A percentile compares a stretch with the other conserved stretches of the same genome.
Conservation (phyloP, 2,329 filamentous ascomycete genomes). For the Alternaria hordeiaustralica region DNA sequence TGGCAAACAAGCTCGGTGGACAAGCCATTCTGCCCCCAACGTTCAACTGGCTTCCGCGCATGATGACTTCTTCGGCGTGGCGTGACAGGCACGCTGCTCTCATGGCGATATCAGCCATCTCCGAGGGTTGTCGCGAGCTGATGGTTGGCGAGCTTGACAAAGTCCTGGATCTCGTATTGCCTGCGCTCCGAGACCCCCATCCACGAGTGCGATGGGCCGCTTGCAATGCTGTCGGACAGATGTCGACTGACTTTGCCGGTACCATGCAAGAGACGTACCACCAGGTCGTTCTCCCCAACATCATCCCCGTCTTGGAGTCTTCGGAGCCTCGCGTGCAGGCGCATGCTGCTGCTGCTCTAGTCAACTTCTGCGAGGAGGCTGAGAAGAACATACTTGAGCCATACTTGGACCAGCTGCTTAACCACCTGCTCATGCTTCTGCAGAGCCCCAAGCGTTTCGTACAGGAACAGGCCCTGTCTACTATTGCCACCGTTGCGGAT, state of each 20-base stretch:
- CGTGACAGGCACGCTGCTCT: slow-evolving; percentile 93
- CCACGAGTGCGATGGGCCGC: slow-evolving; percentile 96
- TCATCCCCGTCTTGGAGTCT: slow-evolving; percentile 90
- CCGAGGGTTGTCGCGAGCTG: slow-evolving; percentile 91
- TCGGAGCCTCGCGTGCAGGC: slow-evolving; percentile 93
- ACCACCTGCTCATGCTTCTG: slow-evolving; percentile 83
- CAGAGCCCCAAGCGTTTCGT: slow-evolving; percentile 95
- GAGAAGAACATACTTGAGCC: slow-evolving; percentile 91
- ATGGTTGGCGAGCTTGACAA: slow-evolving; percentile 96
- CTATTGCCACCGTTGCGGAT: slow-evolving; percentile 98
- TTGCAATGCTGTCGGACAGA: slow-evolving; percentile 98
- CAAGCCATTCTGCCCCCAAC: slow-evolving; percentile 89
- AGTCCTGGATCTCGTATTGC: slow-evolving; percentile 92
- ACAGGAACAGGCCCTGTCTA: slow-evolving; percentile 95
- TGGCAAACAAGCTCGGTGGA: slow-evolving; percentile 97
- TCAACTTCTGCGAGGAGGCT: slow-evolving; percentile 99
- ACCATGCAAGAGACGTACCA: slow-evolving; percentile 98
- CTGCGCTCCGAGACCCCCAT: slow-evolving; percentile 86
- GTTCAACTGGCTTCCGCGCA: slow-evolving; percentile 94
- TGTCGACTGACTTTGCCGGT: slow-evolving; percentile 98
- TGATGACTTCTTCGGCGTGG: slow-evolving; percentile 97
- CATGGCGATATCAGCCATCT: slow-evolving; percentile 99
- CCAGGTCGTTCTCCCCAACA: slow-evolving; percentile 82
- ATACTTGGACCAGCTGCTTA: slow-evolving; percentile 87
- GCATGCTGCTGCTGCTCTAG: slow-evolving; percentile 94